Evolutionary conservation across 371 early-diverging fungal genomes (phyloP), one percentile per base, ranked within the genome.

Genomic region (Mortierella polycephala): DNA sequence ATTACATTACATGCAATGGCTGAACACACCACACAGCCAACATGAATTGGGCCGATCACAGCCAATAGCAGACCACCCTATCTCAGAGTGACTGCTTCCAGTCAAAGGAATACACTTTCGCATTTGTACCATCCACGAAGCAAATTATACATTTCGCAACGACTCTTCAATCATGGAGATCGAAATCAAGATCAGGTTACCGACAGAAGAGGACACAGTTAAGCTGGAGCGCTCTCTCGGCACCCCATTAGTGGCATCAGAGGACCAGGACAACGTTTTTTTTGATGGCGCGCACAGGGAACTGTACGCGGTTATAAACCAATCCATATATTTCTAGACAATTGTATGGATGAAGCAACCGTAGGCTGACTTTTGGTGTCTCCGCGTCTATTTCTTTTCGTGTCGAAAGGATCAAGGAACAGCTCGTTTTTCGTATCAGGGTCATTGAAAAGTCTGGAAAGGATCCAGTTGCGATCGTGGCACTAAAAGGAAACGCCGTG

Each of bases 231-330:
- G 30, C 10, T 66, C 69, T 18, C 69, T 79, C 0, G 69, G 68
- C 13, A 57, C 60, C 18, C 41, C 40, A 10, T 59, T 66, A 8
- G 12, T 42, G 13, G 40, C 21, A 16, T 20, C 47, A 39, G 80
- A 79, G 54, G 73, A 79, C 69, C 80, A 79, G 54, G 73, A 79
- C 46, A 79, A 79, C 55, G 73, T 79, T 46, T 79, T 79, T 63
- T 79, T 72, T 39, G 80, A 79, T 49, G 80, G 80, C 5, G 58
- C 51, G 3, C 23, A 73, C 60, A 64, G 55, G 40, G 80, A 79
- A 57, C 46, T 79, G 80, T 79, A 73, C 18, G 51, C 47, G 12
- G 9, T n/a, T n/a, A 16, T 10, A 20, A 7, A 20, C 1, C 14
- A 13, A 7, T 18, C n/a, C 6, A n/a, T 9, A 2, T n/a, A 18